Evolutionary conservation across 805 yeast genomes (phyloP).

Genomic region (Hanseniaspora nectarophila): DNA sequence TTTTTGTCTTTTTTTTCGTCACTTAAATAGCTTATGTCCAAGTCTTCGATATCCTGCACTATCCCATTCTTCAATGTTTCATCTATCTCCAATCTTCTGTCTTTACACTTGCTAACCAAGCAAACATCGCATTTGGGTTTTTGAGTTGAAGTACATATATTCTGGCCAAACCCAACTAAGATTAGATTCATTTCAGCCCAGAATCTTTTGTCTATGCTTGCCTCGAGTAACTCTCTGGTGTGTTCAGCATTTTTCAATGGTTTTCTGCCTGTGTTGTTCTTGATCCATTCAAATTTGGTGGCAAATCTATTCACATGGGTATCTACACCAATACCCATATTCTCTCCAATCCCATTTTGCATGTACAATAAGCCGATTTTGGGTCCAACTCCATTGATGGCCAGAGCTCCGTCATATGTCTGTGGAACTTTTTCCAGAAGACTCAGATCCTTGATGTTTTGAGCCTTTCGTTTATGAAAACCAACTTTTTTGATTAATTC

Average conservation of each 20-base stretch:
- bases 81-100: background rate
- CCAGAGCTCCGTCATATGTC: background rate
- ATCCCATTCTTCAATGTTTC: background rate
- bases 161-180: conserved; percentile 13
- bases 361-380: conserved; percentile 4
- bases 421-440: background rate
- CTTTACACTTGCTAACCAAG: conserved; percentile 6
- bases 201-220: background rate
- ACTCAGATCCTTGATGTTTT: background rate
- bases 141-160: conserved; percentile 7
- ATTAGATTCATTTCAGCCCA: conserved; percentile 12
- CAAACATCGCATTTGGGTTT: conserved; percentile 11
- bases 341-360: conserved; percentile 9
- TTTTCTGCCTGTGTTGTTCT: background rate
- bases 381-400: conserved; percentile 8
- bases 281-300: conserved; percentile 9
- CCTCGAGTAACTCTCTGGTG: conserved; percentile 5
- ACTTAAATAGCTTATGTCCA: background rate
- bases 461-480: conserved; percentile 10
- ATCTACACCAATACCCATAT: conserved; percentile 11
- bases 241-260: conserved; percentile 9
- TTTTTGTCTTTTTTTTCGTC: background rate
- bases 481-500: conserved; percentile 3
- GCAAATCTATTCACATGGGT: conserved; percentile 15
- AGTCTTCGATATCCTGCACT: conserved; percentile 1